A percentile compares a stretch with the other conserved stretches of the same genome.
Evolutionary conservation across 2,329 filamentous ascomycete genomes (phyloP).

Genomic region (Alternaria sp.): DNA sequence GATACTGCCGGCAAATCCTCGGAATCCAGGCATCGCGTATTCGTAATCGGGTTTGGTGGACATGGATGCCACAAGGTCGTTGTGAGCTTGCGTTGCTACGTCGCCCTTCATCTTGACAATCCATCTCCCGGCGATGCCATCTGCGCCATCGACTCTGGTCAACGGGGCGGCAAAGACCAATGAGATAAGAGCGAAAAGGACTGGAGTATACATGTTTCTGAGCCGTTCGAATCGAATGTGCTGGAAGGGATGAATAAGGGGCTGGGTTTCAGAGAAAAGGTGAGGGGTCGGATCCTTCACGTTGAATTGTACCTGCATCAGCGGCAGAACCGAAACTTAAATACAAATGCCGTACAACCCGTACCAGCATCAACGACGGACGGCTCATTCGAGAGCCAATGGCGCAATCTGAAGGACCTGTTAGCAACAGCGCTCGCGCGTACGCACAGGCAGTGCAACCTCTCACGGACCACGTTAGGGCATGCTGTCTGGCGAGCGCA

Average conservation of each 20-base stretch:
- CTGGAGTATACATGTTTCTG: neutral
- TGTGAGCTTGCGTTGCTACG: conserved; percentile 23
- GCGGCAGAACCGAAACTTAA: neutral
- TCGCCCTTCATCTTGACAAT: conserved; percentile 54
- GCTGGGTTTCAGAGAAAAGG: neutral
- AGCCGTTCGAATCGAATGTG: neutral
- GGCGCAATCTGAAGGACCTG: neutral
- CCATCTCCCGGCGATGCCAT: neutral
- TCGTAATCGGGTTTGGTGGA: conserved; percentile 29
- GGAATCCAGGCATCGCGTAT: conserved; percentile 46
- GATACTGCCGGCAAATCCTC: conserved; percentile 46
- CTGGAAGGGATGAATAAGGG: neutral
- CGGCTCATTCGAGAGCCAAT: neutral
- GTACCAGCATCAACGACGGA: neutral
- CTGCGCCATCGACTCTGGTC: neutral
- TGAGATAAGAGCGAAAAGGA: neutral
- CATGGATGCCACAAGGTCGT: conserved; percentile 26
- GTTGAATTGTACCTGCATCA: neutral
- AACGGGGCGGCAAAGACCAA: neutral
- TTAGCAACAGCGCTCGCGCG: neutral
- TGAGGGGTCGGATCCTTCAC: neutral
- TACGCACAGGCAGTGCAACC: conserved; percentile 7
- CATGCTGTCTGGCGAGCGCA: neutral
- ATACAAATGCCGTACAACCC: neutral
- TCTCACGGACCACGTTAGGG: neutral